These are phyloP conservation scores for Aspergillus pseudoglaucus DNA, from an alignment of 2,329 filamentous ascomycete genomes.

Conservation along the genomic window DNA sequence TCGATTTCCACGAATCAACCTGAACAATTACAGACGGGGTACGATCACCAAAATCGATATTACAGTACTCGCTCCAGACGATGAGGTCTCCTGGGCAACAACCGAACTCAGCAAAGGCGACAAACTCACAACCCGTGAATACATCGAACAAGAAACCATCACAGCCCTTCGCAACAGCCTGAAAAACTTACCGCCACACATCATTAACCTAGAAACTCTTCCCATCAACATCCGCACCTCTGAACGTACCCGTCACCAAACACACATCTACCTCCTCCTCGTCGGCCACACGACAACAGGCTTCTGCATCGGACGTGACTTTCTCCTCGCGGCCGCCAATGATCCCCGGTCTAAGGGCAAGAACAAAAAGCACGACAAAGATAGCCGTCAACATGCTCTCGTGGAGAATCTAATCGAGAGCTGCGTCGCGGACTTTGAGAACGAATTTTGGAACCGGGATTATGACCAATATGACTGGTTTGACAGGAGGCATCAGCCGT, in stretches of 20 bases:
- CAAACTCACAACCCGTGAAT: constrained; percentile 14
- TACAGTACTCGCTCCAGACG: constrained; percentile 34
- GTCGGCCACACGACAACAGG: constrained; percentile 47
- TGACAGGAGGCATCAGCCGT: constrained; percentile 24
- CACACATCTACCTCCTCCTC: constrained; percentile 49
- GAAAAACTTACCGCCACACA: no score
- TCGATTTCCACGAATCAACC: constrained; percentile 26
- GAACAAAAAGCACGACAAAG: neutral
- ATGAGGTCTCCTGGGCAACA: neutral
- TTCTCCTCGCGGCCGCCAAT: constrained; percentile 30
- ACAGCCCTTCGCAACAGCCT: constrained; percentile 13
- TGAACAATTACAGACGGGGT: constrained; percentile 23
- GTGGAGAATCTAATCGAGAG: constrained; percentile 1
- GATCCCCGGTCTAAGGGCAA: neutral
- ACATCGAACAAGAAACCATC: constrained; percentile 15
- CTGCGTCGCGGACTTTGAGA: constrained; percentile 40
- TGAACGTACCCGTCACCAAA: constrained; percentile 38
- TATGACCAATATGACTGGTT: neutral
- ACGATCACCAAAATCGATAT: constrained; percentile 32
- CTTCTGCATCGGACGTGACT: constrained; percentile 47
- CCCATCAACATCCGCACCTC: constrained; percentile 27
- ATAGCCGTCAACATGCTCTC: no score
- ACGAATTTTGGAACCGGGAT: constrained; percentile 39
- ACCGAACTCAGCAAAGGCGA: neutral
- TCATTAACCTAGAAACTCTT: constrained; percentile 1